Evolutionary conservation across 257 asterid genomes (phyloP).

Genomic region (Salvia miltiorrhiza): DNA sequence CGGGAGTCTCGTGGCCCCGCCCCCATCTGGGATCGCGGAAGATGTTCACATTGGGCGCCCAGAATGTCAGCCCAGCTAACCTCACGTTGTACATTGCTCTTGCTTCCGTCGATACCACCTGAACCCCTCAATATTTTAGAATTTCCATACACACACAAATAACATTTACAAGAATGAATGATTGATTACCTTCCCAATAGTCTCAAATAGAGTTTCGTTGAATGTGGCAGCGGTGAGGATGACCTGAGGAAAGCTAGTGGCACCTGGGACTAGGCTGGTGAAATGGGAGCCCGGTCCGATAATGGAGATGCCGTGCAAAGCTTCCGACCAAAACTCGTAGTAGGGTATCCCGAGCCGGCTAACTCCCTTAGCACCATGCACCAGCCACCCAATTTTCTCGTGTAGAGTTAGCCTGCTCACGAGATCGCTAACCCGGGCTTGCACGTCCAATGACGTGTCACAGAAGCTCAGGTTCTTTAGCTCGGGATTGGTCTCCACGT

Average conservation of each 20-base stretch:
- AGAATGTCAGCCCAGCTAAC: slow-evolving; percentile 78
- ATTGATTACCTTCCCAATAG: slow-evolving; percentile 53
- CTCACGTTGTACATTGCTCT: slow-evolving; percentile 98
- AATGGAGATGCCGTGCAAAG: too few relatives aligned
- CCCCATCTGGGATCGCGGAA: slow-evolving; percentile 99
- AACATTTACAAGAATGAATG: background rate
- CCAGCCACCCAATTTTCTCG: slow-evolving; percentile 73
- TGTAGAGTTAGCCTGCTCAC: slow-evolving; percentile 49
- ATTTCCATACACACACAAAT: slow-evolving; percentile 7
- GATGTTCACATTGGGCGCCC: slow-evolving; percentile 93
- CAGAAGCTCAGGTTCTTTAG: slow-evolving; percentile 33
- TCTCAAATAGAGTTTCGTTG: slow-evolving; percentile 47
- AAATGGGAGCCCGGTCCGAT: slow-evolving; percentile 56
- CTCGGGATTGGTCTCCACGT: slow-evolving; percentile 41
- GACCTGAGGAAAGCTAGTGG: slow-evolving; percentile 81
- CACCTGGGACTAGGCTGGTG: slow-evolving; percentile 49
- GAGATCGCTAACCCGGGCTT: slow-evolving; percentile 51
- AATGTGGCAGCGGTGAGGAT: slow-evolving; percentile 69
- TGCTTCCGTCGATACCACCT: slow-evolving; percentile 98
- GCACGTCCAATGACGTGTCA: too few relatives aligned
- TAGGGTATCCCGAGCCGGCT: too few relatives aligned
- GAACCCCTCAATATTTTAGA: slow-evolving; percentile 14
- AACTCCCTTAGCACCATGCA: too few relatives aligned
- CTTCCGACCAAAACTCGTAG: too few relatives aligned
- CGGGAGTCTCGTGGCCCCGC: slow-evolving; percentile 94